Percentiles rank a stretch among this genome's conserved stretches.
phyloP scores from a whole-genome alignment of 2,329 filamentous ascomycete species.

The Metarhizium robertsii region DNA sequence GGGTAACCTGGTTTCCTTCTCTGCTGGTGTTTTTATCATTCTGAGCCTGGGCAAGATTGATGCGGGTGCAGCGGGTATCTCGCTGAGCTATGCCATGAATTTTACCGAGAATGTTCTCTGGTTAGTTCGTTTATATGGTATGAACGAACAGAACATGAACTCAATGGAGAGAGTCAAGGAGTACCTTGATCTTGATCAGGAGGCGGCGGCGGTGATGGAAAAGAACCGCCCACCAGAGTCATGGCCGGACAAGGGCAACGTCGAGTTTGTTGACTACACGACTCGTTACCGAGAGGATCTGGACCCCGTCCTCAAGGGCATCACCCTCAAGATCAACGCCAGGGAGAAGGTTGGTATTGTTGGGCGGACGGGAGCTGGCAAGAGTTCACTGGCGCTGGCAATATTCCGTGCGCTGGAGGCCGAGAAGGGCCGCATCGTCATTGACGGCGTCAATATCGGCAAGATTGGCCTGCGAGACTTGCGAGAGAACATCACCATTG shows the following conservation, averaged over 20 bases:
- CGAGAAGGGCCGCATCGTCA: conserved; percentile 77
- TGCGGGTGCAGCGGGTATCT: conserved; percentile 84
- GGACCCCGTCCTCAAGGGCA: conserved; percentile 72
- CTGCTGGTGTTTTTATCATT: conserved; percentile 85
- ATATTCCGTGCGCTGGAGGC: conserved; percentile 92
- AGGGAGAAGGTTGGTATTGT: conserved; percentile 94
- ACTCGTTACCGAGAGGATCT: conserved; percentile 84
- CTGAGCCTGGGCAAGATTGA: conserved; percentile 74
- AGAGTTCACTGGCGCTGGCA: conserved; percentile 88
- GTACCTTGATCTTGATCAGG: conserved; percentile 92
- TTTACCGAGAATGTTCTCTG: conserved; percentile 96
- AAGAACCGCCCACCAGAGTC: conserved; percentile 66
- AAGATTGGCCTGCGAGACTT: conserved; percentile 87
- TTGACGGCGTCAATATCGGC: conserved; percentile 86
- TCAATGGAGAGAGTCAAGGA: conserved; percentile 96
- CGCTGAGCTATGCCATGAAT: conserved; percentile 88
- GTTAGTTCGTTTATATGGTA: conserved; percentile 87
- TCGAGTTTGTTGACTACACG: conserved; percentile 83
- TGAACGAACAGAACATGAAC: conserved; percentile 99
- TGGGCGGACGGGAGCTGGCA: conserved; percentile 88
- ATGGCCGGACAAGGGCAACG: conserved; percentile 79
- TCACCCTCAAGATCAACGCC: conserved; percentile 78
- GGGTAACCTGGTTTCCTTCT: conserved; percentile 87
- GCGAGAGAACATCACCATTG: conserved; percentile 90
- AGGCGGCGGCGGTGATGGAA: conserved; percentile 69